Evolutionary conservation across 2,329 filamentous ascomycete genomes (phyloP).

Genomic region (Trichophyton mentagrophytes): DNA sequence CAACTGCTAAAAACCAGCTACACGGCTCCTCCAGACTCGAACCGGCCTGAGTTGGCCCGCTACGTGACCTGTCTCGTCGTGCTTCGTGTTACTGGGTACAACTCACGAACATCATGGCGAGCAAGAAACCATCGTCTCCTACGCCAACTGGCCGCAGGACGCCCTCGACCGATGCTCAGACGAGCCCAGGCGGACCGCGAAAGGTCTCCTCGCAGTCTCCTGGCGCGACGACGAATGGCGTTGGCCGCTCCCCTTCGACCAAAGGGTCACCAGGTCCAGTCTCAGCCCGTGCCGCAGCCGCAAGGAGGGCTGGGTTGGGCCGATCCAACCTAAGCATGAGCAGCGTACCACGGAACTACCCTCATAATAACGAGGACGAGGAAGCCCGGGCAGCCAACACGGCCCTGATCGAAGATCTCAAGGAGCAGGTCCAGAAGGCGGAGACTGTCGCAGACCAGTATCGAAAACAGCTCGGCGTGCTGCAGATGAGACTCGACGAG

Average conservation of each 20-base stretch:
- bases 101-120: slow-evolving; percentile 7
- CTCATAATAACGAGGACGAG: slow-evolving; percentile 44
- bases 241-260: slow-evolving; percentile 52
- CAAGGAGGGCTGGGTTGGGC: slow-evolving; percentile 41
- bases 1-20: too few species aligned
- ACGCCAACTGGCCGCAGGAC: slow-evolving; percentile 7
- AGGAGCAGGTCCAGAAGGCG: slow-evolving; percentile 66
- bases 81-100: background rate
- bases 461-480: slow-evolving; percentile 69
- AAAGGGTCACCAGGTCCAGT: slow-evolving; percentile 44
- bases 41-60: background rate
- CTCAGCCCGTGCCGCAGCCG: slow-evolving; percentile 56
- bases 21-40: too few species aligned
- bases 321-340: slow-evolving; percentile 33
- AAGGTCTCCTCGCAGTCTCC: slow-evolving; percentile 35
- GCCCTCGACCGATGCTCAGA: background rate
- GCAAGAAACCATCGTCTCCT: slow-evolving; percentile 7
- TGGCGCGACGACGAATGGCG: slow-evolving; percentile 35
- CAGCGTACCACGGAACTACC: slow-evolving; percentile 32
- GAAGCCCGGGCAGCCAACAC: slow-evolving; percentile 68
- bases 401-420: slow-evolving; percentile 69
- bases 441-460: slow-evolving; percentile 66
- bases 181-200: slow-evolving; percentile 18
- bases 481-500: slow-evolving; percentile 79
- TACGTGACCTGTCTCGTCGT: background rate